Conservation (phyloP, 768 basidiomycete species). For the Mycena epipterygia region DNA sequence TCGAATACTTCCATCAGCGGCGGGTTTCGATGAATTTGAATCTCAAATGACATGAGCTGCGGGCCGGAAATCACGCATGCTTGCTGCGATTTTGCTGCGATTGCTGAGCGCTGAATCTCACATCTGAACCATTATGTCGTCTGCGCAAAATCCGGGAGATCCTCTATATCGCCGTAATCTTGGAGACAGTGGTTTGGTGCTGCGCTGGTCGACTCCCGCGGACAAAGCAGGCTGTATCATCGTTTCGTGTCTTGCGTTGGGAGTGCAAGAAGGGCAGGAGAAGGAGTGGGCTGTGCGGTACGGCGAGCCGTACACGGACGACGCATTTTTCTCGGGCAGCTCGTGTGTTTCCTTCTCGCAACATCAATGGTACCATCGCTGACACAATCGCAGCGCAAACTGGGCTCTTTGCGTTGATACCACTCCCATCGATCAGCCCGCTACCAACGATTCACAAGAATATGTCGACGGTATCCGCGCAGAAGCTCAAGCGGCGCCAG, state of each 20-base stretch:
- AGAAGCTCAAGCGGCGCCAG: constrained; percentile 1
- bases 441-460: neutral
- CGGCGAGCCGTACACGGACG: constrained; percentile 18
- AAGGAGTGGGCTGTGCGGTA: neutral
- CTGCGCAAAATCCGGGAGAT: neutral
- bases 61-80: too few species aligned
- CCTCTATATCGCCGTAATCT: constrained; percentile 1
- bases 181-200: neutral
- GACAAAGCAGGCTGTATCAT: constrained; percentile 15
- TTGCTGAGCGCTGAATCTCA: too few species aligned
- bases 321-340: constrained; percentile 8
- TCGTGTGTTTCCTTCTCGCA: constrained; percentile 2
- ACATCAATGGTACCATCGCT: neutral
- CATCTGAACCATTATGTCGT: neutral
- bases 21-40: too few species aligned
- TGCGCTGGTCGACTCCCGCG: constrained; percentile 20
- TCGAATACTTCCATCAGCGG: too few species aligned
- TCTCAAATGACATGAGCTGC: too few species aligned
- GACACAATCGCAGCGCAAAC: neutral
- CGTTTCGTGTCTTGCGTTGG: neutral
- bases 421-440: neutral
- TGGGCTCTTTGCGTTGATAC: constrained; percentile 26
- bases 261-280: constrained; percentile 16
- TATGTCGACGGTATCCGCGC: constrained; percentile 6
- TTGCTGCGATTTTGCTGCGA: too few species aligned